phyloP scores from a whole-genome alignment of 2,329 filamentous ascomycete species.

The Calonectria crousiana region DNA sequence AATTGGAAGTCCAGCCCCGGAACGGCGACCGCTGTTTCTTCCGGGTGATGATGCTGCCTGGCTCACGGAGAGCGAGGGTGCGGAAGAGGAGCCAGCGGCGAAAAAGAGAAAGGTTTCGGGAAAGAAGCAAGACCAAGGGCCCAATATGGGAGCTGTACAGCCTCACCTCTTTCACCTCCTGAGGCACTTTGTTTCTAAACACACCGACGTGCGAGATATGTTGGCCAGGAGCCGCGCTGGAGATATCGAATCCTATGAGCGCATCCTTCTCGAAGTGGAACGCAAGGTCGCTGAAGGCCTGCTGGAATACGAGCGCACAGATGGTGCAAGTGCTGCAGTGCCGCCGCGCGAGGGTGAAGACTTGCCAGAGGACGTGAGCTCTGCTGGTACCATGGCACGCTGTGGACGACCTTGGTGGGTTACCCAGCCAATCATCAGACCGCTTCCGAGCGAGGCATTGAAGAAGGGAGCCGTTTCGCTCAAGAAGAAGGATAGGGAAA shows the following conservation, averaged over 20 bases:
- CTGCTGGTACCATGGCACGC: conserved; percentile 74
- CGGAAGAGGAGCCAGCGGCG: conserved; percentile 60
- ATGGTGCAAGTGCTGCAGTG: conserved; percentile 62
- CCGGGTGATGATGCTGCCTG: conserved; percentile 66
- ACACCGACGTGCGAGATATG: conserved; percentile 88
- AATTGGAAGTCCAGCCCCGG: conserved; percentile 73
- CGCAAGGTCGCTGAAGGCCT: conserved; percentile 78
- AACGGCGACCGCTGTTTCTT: conserved; percentile 79
- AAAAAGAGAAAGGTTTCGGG: conserved; percentile 62
- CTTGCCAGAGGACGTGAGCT: conserved; percentile 66
- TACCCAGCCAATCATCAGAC: conserved; percentile 87
- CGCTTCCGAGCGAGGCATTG: conserved; percentile 87
- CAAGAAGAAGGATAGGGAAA: conserved; percentile 76
- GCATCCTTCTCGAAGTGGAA: conserved; percentile 82
- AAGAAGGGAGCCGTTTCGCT: conserved; percentile 81
- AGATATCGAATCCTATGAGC: conserved; percentile 82
- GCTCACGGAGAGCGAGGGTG: conserved; percentile 52
- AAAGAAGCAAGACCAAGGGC: conserved; percentile 56
- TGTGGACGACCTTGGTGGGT: conserved; percentile 92
- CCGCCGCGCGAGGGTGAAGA: conserved; percentile 47
- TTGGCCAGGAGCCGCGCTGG: conserved; percentile 77
- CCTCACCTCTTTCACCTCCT: conserved; percentile 94
- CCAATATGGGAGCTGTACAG: conserved; percentile 85
- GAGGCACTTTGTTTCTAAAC: conserved; percentile 81
- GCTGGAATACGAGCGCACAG: conserved; percentile 71